Evolutionary conservation across 805 yeast species (phyloP).

Genomic region (Schwanniomyces polymorphus): DNA sequence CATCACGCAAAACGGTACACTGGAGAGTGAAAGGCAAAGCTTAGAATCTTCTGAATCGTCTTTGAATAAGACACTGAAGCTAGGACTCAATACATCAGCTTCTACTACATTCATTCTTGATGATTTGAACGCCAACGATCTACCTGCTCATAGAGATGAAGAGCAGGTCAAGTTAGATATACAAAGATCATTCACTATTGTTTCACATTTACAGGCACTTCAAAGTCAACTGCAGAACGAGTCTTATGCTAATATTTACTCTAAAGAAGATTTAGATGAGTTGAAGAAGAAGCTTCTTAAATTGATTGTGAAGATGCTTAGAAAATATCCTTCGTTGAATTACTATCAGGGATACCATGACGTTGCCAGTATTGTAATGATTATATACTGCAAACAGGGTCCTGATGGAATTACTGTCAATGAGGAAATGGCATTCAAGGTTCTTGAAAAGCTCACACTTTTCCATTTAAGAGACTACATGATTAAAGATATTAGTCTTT

Average conservation of each 20-base stretch:
- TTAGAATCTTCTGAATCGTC: not conserved
- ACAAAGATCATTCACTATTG: conserved; percentile 59
- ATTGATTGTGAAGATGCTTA: conserved; percentile 54
- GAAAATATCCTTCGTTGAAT: conserved; percentile 59
- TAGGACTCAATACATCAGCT: conserved; percentile 3
- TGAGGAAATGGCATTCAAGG: conserved; percentile 33
- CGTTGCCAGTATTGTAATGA: conserved; percentile 64
- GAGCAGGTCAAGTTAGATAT: conserved; percentile 80
- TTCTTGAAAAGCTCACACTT: conserved; percentile 59
- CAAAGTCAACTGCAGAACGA: conserved; percentile 14
- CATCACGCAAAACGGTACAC: conserved; percentile 5
- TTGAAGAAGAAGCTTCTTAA: conserved; percentile 42
- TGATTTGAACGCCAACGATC: conserved; percentile 22
- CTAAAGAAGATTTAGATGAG: conserved; percentile 24
- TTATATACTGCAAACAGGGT: conserved; percentile 42
- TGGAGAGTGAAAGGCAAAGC: not conserved
- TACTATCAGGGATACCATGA: conserved; percentile 97
- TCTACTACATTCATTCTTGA: conserved; percentile 15
- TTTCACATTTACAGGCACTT: conserved; percentile 29
- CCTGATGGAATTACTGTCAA: conserved; percentile 11
- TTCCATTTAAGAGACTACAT: conserved; percentile 79
- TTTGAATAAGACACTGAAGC: conserved; percentile 2
- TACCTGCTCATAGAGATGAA: conserved; percentile 65
- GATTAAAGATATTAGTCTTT: conserved; percentile 66
- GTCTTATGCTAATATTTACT: conserved; percentile 33